These are phyloP conservation scores for Pyrenopolyporus hunteri DNA, from an alignment of 495 filamentous ascomycete genomes.

Conservation along the genomic window DNA sequence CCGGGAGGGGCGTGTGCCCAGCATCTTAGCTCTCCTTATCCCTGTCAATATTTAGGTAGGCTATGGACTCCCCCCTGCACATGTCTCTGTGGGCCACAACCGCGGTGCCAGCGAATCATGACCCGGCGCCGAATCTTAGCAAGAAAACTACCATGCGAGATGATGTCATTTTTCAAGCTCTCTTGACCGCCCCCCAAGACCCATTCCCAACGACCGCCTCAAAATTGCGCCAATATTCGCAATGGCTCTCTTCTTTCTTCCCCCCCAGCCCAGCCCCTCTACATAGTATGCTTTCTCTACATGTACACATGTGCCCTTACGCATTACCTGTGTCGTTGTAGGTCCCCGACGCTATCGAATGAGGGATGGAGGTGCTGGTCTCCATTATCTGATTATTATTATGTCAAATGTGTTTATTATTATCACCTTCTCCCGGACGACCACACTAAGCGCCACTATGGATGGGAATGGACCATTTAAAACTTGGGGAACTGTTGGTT, in stretches of 20 bases:
- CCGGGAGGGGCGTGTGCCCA: conserved; percentile 20
- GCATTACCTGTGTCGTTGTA: neutral
- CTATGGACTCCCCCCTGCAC: conserved; percentile 33
- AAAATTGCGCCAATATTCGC: conserved; percentile 40
- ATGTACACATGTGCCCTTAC: neutral
- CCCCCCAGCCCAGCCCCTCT: conserved; percentile 25
- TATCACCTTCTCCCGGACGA: conserved; percentile 10
- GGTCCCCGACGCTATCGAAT: conserved; percentile 25
- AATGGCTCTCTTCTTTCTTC: conserved; percentile 8
- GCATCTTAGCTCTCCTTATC: conserved; percentile 13
- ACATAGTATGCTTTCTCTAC: neutral
- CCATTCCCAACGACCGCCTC: conserved; percentile 38
- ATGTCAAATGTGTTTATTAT: neutral
- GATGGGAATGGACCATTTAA: conserved; percentile 3
- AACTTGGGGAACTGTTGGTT: conserved; percentile 6
- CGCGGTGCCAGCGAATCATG: conserved; percentile 13
- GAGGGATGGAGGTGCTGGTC: conserved; percentile 7
- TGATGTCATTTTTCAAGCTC: conserved; percentile 34
- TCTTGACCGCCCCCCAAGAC: conserved; percentile 38
- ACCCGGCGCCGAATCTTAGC: conserved; percentile 8
- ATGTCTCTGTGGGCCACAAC: conserved; percentile 21
- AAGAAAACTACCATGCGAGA: conserved; percentile 26
- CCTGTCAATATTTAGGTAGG: conserved; percentile 37
- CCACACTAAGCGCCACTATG: conserved; percentile 14
- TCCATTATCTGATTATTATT: conserved; percentile 10